A percentile compares a stretch with the other conserved stretches of the same genome.
phyloP scores from a whole-genome alignment of 2,329 filamentous ascomycete genomes.

The Pseudocercospora pini-densiflorae region DNA sequence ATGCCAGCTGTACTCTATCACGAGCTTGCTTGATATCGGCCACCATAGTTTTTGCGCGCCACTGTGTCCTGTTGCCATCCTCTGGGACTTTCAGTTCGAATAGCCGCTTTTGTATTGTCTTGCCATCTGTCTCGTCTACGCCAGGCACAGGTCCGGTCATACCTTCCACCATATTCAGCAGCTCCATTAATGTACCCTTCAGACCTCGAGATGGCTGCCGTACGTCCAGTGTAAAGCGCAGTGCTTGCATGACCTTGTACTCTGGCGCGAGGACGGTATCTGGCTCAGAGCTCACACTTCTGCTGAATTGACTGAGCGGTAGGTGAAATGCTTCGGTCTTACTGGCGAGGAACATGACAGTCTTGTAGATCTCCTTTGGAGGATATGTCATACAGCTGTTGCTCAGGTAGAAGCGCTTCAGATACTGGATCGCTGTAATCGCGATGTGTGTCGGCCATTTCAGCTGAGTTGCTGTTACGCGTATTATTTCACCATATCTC shows the following conservation, averaged over 20 bases:
- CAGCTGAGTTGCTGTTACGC: constrained; percentile 60
- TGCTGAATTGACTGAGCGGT: constrained; percentile 63
- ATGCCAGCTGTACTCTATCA: constrained; percentile 64
- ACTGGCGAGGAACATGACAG: constrained; percentile 87
- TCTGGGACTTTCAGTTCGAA: constrained; percentile 23
- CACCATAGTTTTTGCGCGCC: constrained; percentile 20
- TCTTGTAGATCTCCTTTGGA: constrained; percentile 85
- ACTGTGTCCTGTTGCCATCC: constrained; percentile 27
- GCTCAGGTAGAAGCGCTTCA: constrained; percentile 92
- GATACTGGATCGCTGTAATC: constrained; percentile 83
- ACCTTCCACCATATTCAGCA: constrained; percentile 69
- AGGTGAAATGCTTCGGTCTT: constrained; percentile 89
- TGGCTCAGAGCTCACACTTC: constrained; percentile 66
- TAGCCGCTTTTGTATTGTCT: constrained; percentile 30
- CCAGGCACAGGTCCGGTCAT: constrained; percentile 49
- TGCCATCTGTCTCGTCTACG: constrained; percentile 24
- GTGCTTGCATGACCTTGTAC: constrained; percentile 87
- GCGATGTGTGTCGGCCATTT: constrained; percentile 65
- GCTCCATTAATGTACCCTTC: constrained; percentile 83
- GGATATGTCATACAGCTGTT: constrained; percentile 98
- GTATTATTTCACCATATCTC: constrained; percentile 68
- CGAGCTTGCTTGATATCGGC: constrained; percentile 32
- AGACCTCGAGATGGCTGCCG: constrained; percentile 87
- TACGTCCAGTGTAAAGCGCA: constrained; percentile 93
- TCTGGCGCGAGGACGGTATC: constrained; percentile 77